Base-by-base conservation (phyloP, 192 early-diverging fungal species). In the Gaertneriomyces sp. region DNA sequence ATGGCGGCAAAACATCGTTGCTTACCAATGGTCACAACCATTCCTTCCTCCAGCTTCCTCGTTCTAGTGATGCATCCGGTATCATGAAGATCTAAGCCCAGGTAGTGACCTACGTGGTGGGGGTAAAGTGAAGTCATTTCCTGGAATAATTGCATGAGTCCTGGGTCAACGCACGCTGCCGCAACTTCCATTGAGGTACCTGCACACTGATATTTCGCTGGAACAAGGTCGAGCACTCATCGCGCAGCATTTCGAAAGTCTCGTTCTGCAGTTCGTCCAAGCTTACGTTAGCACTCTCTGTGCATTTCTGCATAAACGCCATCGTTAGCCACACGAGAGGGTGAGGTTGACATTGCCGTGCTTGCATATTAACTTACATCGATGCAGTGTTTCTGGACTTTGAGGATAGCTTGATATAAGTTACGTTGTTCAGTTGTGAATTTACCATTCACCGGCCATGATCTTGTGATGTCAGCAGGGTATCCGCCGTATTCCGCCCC, bases 31-130 rank as follows among this genome's bases (percentile, higher is more conserved):
- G 96, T 98, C 33, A 98, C 80, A 19, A 95, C 92, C 92, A 93
- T 95, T 50, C 90, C 90, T 14, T 72, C 61, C 64, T 84, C 81
- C 41, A 98, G 76, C 50, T 68, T 77, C 65, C 81, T 80, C 6
- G 88, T 87, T 20, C 96, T 81, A 16, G 82, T 77, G 43, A 96
- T 73, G 64, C 87, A 81, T 44, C 81, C 79, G 1, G 88, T 86
- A 71, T 98, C 94, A 76, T 98, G 96, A 2, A 98, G 93, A 72
- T 98, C 96, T 69, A 97, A 65, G 7, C 96, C 96, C 14, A 97
- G 80, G 55, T 90, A 98, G 68, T 97, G 96, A 16, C 92, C 86
- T 10, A 98, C 87, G 71, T 98, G 94, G 71, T 98, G 94, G 42
- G 94, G 94, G 68, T 92, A 98, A 39, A 98, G 77, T 9, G 68